These are phyloP conservation scores for Tylopilus felleus DNA, from an alignment of 768 basidiomycete genomes.

Conservation along the genomic window DNA sequence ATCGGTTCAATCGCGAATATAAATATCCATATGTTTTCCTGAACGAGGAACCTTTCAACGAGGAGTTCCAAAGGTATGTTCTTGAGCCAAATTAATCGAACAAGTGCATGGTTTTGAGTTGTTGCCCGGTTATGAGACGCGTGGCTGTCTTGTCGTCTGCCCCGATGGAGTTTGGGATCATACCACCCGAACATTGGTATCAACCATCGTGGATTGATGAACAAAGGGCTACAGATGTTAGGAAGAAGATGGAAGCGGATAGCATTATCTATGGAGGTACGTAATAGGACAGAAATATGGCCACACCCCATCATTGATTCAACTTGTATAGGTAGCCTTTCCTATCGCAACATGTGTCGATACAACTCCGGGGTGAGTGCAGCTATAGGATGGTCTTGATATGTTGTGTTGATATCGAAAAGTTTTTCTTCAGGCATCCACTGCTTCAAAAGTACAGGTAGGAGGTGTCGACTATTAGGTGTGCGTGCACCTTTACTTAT, in stretches of 20 bases:
- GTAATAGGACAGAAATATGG: conserved; percentile 7
- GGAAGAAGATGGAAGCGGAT: conserved; percentile 49
- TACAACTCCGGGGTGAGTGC: conserved; percentile 64
- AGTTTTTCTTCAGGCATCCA: conserved; percentile 50
- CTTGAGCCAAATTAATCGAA: not conserved
- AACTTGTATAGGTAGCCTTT: conserved; percentile 8
- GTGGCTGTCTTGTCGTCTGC: conserved; percentile 39
- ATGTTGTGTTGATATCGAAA: not conserved
- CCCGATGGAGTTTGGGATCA: conserved; percentile 53
- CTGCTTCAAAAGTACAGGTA: conserved; percentile 31
- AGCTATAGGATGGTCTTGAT: not conserved
- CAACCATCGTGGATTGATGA: conserved; percentile 76
- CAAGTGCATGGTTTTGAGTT: conserved; percentile 13
- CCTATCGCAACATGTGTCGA: conserved; percentile 74
- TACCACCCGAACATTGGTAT: conserved; percentile 62
- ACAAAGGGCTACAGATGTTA: conserved; percentile 46
- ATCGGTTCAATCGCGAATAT: conserved; percentile 53
- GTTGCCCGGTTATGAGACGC: conserved; percentile 25
- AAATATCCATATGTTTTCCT: conserved; percentile 64
- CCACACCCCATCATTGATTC: not conserved
- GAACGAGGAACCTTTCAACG: conserved; percentile 58
- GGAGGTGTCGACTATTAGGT: not conserved
- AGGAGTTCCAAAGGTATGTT: conserved; percentile 45
- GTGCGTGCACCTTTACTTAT: not conserved
- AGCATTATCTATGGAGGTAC: conserved; percentile 49